Evolutionary conservation across 495 filamentous ascomycete species (phyloP).

Genomic region (Parathielavia appendiculata): DNA sequence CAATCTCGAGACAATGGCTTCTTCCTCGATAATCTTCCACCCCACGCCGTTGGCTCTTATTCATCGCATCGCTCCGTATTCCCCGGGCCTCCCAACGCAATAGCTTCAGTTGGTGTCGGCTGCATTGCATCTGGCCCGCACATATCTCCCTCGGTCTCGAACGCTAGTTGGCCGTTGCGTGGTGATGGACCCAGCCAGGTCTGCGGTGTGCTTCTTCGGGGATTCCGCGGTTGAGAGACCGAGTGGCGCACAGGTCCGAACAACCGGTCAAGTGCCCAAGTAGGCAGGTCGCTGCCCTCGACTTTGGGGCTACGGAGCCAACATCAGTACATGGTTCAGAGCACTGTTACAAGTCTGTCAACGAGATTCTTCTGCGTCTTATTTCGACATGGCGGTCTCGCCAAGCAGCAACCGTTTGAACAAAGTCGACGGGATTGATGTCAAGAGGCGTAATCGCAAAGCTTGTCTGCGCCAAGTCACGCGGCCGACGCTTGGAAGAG

Average conservation of each 20-base stretch:
- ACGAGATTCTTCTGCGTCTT: neutral
- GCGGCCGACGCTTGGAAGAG: neutral
- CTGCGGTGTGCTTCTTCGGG: too few species aligned
- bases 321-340: too few species aligned
- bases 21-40: too few species aligned
- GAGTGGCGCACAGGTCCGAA: too few species aligned
- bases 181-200: neutral
- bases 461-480: slow-evolving; percentile 1
- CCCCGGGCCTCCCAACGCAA: neutral
- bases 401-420: too few species aligned
- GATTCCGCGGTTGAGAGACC: too few species aligned
- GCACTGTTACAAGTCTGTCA: neutral
- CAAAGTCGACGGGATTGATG: neutral
- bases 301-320: neutral
- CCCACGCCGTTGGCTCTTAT: too few species aligned
- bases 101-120: too few species aligned
- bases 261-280: slow-evolving; percentile 5
- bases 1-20: too few species aligned
- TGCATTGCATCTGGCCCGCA: neutral
- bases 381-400: too few species aligned
- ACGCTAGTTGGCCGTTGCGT: neutral
- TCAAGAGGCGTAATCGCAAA: neutral
- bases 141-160: neutral
- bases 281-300: slow-evolving; percentile 3
- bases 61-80: too few species aligned